These are phyloP conservation scores for Penicillium herquei DNA, from an alignment of 495 filamentous ascomycete genomes.

Conservation along the genomic window DNA sequence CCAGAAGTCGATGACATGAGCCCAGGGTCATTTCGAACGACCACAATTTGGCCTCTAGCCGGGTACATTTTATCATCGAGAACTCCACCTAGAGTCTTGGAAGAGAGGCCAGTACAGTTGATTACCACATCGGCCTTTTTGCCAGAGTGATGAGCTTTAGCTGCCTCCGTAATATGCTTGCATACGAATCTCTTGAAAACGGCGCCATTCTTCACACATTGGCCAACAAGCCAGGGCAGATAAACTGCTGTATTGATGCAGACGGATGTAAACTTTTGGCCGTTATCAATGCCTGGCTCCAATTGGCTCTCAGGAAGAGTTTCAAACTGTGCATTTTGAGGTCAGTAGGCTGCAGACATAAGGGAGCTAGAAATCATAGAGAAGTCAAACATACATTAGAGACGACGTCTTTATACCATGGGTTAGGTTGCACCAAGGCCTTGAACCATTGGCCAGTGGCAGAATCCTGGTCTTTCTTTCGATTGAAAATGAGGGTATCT, in stretches of 20 bases:
- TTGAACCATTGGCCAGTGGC: constrained; percentile 54
- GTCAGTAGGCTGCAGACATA: constrained; percentile 5
- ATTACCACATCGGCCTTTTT: constrained; percentile 67
- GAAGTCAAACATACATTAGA: constrained; percentile 55
- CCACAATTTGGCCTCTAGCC: constrained; percentile 79
- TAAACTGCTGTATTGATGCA: constrained; percentile 92
- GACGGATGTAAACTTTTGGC: constrained; percentile 72
- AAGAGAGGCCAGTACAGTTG: constrained; percentile 83
- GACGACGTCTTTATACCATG: constrained; percentile 82
- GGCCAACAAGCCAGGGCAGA: constrained; percentile 74
- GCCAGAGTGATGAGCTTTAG: constrained; percentile 59
- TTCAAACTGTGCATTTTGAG: constrained; percentile 43
- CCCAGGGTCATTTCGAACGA: constrained; percentile 80
- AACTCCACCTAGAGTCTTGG: constrained; percentile 77
- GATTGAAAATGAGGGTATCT: constrained; percentile 61
- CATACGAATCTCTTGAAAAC: constrained; percentile 60
- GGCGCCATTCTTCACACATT: constrained; percentile 70
- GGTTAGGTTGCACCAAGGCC: constrained; percentile 62
- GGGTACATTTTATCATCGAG: constrained; percentile 72
- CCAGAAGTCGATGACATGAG: constrained; percentile 70
- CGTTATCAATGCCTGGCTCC: constrained; percentile 62
- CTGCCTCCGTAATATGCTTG: constrained; percentile 71
- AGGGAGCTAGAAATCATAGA: neutral
- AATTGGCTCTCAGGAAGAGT: constrained; percentile 55
- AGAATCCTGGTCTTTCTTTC: constrained; percentile 57